These are phyloP conservation scores for Aureobasidium mangrovei DNA, from an alignment of 2,329 filamentous ascomycete genomes.

Conservation along the genomic window DNA sequence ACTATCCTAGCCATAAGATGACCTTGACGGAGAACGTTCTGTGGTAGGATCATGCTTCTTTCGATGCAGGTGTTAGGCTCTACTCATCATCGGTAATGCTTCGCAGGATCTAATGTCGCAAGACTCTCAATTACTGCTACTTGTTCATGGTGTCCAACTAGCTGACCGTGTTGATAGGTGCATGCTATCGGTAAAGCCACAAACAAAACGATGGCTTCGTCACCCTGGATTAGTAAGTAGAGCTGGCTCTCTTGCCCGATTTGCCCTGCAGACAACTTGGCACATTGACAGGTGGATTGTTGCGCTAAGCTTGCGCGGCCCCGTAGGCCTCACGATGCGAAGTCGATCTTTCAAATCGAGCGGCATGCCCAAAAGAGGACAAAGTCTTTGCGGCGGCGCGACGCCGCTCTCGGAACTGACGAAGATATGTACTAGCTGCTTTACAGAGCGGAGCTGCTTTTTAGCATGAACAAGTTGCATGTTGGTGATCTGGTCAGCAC, in stretches of 20 bases:
- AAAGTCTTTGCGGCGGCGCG: not conserved
- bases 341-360: not conserved
- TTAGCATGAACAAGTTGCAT: not conserved
- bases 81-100: no score
- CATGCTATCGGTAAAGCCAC: no score
- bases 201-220: not conserved
- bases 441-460: not conserved
- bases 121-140: no score
- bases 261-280: not conserved
- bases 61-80: no score
- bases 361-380: slow-evolving; percentile 1
- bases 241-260: not conserved
- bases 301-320: not conserved
- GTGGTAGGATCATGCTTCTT: no score
- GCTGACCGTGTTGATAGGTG: no score
- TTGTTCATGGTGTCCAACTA: no score
- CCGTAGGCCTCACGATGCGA: not conserved
- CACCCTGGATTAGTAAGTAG: no score
- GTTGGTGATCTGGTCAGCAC: not conserved
- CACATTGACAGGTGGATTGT: not conserved
- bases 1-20: no score
- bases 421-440: not conserved
- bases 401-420: not conserved
- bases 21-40: no score
- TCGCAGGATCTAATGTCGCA: no score